Evolutionary conservation across 2,329 filamentous ascomycete species (phyloP).

Genomic region (Fusarium azukiicola): DNA sequence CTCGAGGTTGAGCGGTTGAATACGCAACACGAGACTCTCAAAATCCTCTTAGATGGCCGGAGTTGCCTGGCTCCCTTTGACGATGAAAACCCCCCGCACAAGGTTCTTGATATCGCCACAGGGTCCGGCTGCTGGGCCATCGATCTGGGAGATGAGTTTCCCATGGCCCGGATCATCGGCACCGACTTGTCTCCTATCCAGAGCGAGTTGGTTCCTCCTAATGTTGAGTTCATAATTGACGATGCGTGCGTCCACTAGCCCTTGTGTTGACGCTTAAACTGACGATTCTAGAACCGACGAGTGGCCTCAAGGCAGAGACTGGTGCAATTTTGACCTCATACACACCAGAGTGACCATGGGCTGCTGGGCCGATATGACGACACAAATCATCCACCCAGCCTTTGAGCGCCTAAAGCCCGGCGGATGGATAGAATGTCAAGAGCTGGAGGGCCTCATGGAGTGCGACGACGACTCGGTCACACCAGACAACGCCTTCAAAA

Average conservation of each 20-base stretch:
- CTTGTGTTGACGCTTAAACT: neutral
- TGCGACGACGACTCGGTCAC: conserved; percentile 19
- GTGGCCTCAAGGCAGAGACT: conserved; percentile 27
- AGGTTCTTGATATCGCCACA: conserved; percentile 28
- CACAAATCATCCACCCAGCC: conserved; percentile 25
- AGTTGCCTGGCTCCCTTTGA: conserved; percentile 20
- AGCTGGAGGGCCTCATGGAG: conserved; percentile 19
- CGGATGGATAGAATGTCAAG: conserved; percentile 26
- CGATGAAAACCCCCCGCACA: conserved; percentile 14
- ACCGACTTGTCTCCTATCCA: conserved; percentile 27
- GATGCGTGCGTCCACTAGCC: conserved; percentile 18
- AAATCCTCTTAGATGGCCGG: conserved; percentile 23
- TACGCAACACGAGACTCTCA: conserved; percentile 24
- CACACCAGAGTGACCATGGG: conserved; percentile 23
- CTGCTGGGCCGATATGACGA: conserved; percentile 24
- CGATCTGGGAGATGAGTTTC: conserved; percentile 27
- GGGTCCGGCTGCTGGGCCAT: conserved; percentile 26
- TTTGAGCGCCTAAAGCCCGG: conserved; percentile 25
- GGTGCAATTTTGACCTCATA: conserved; percentile 29
- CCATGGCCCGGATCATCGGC: conserved; percentile 19
- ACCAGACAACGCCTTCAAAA: conserved; percentile 20
- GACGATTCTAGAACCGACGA: conserved; percentile 18
- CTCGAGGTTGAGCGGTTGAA: conserved; percentile 23
- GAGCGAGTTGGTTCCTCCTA: conserved; percentile 21
- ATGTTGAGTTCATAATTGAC: conserved; percentile 30